A percentile compares a stretch with the other conserved stretches of the same genome.
Conservation (phyloP, 2,329 filamentous ascomycete genomes). For the Exophiala lecanii-corni region DNA sequence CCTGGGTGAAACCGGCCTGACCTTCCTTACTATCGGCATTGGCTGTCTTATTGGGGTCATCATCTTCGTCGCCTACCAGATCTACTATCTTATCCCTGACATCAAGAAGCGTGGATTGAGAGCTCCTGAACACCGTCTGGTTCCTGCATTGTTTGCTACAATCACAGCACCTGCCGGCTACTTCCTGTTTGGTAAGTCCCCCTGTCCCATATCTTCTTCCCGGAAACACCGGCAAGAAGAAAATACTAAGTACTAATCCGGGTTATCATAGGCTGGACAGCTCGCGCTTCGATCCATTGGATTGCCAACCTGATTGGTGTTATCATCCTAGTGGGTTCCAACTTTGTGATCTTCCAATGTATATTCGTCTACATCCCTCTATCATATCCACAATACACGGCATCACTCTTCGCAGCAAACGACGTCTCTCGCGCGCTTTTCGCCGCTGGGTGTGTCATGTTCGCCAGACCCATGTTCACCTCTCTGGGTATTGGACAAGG, state of each 20-base stretch:
- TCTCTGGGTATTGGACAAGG: slow-evolving; percentile 31
- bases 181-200: slow-evolving; percentile 45
- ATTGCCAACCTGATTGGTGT: slow-evolving; percentile 28
- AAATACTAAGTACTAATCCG: no score
- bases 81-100: slow-evolving; percentile 49
- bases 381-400: slow-evolving; percentile 22
- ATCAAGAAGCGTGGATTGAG: slow-evolving; percentile 44
- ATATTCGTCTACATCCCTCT: slow-evolving; percentile 23
- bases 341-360: slow-evolving; percentile 23
- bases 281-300: slow-evolving; percentile 45
- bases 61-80: slow-evolving; percentile 49
- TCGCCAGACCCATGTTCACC: slow-evolving; percentile 30
- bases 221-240: no score
- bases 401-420: slow-evolving; percentile 23
- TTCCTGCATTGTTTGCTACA: slow-evolving; percentile 51
- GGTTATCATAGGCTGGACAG: slow-evolving; percentile 48
- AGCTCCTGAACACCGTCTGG: slow-evolving; percentile 45
- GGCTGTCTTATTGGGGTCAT: slow-evolving; percentile 49
- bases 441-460: slow-evolving; percentile 33
- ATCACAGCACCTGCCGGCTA: slow-evolving; percentile 51
- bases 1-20: slow-evolving; percentile 53
- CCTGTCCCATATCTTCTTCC: no score
- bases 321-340: slow-evolving; percentile 12
- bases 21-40: slow-evolving; percentile 57
- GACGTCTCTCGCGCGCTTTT: slow-evolving; percentile 27